Conservation (phyloP, 768 basidiomycete species). For the Tricholomella constricta region DNA sequence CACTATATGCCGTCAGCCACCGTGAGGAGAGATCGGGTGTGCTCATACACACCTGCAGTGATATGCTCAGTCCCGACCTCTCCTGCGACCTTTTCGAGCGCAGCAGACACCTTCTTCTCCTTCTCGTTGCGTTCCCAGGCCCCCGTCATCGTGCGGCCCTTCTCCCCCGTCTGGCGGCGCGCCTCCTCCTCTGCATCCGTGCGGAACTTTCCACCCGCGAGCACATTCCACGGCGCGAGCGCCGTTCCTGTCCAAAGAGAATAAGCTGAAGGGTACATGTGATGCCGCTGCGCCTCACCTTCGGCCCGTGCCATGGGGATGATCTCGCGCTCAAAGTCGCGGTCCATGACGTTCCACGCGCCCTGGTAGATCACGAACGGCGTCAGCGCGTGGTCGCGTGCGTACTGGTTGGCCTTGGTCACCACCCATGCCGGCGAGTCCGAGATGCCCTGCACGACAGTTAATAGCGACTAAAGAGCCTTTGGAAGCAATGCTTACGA, state of each 20-base stretch:
- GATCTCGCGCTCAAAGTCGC: slow-evolving; percentile 16
- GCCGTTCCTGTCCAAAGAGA: slow-evolving; percentile 34
- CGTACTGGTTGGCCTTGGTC: slow-evolving; percentile 47
- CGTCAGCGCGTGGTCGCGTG: slow-evolving; percentile 33
- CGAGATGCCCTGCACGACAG: slow-evolving; percentile 29
- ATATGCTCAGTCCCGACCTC: slow-evolving; percentile 39
- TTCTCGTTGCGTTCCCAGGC: slow-evolving; percentile 49
- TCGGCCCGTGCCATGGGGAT: slow-evolving; percentile 17
- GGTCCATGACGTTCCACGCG: slow-evolving; percentile 14
- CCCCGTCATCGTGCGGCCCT: slow-evolving; percentile 33
- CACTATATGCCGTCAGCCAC: slow-evolving; percentile 36
- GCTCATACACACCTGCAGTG: slow-evolving; percentile 21
- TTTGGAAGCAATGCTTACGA: too few species aligned
- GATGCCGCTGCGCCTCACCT: slow-evolving; percentile 2
- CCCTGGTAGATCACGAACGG: slow-evolving; percentile 14
- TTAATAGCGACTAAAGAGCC: too few species aligned
- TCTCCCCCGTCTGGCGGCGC: slow-evolving; percentile 33
- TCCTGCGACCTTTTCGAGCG: slow-evolving; percentile 50
- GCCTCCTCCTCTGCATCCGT: slow-evolving; percentile 48
- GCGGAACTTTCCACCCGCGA: slow-evolving; percentile 47
- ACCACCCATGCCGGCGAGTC: slow-evolving; percentile 48
- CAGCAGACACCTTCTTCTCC: slow-evolving; percentile 43
- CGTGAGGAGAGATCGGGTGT: slow-evolving; percentile 8
- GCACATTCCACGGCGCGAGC: slow-evolving; percentile 35
- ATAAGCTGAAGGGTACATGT: slow-evolving; percentile 28